phyloP scores from a whole-genome alignment of 805 yeast genomes.

The Hanseniaspora guilliermondii region DNA sequence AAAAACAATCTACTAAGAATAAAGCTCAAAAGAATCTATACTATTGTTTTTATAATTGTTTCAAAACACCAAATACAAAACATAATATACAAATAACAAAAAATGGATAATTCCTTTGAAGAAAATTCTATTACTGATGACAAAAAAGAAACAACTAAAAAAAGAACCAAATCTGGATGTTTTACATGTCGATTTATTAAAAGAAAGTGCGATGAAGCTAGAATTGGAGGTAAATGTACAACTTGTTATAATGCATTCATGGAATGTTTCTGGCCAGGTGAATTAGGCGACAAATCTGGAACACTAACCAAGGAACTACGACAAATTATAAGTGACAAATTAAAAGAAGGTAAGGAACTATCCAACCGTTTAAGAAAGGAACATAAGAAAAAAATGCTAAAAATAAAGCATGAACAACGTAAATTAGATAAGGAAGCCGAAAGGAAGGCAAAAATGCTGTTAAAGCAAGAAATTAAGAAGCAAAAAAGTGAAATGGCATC shows the following conservation, averaged over 20 bases:
- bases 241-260: conserved; percentile 15
- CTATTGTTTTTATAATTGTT: no score
- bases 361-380: conserved; percentile 2
- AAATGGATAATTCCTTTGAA: background rate
- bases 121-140: background rate
- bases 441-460: background rate
- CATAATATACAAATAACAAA: background rate
- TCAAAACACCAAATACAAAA: background rate
- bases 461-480: background rate
- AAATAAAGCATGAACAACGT: background rate
- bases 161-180: conserved; percentile 18
- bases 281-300: conserved; percentile 14
- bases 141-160: conserved; percentile 5
- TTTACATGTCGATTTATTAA: conserved; percentile 18
- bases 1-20: background rate
- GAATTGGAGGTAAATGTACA: conserved; percentile 16
- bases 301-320: conserved; percentile 18
- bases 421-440: background rate
- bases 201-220: conserved; percentile 20
- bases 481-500: background rate
- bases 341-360: conserved; percentile 13
- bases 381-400: background rate
- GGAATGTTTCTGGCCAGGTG: conserved; percentile 19
- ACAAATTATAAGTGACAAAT: conserved; percentile 11
- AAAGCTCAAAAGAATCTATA: background rate